Conservation (phyloP, 345 rosid species). For the Turritis glabra region DNA sequence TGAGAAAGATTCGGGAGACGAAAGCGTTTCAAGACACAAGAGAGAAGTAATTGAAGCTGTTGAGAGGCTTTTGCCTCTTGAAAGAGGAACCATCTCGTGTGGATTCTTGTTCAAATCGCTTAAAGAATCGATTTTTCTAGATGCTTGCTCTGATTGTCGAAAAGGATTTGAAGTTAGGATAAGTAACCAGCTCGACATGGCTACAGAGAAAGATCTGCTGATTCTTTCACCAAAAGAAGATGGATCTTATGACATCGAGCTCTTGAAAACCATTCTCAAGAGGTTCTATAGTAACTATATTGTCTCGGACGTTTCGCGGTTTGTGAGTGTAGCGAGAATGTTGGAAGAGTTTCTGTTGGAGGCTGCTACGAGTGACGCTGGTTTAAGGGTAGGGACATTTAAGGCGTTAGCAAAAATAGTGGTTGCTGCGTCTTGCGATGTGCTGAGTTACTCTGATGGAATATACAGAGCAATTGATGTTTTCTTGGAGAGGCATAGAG, state of each 20-base stretch:
- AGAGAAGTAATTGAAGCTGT: slow-evolving; percentile 61
- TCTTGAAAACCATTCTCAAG: slow-evolving; percentile 59
- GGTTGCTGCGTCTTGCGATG: slow-evolving; percentile 47
- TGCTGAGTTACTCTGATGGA: slow-evolving; percentile 57
- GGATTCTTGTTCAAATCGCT: slow-evolving; percentile 60
- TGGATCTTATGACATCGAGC: slow-evolving; percentile 55
- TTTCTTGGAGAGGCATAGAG: slow-evolving; percentile 61
- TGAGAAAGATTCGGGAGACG: slow-evolving; percentile 25
- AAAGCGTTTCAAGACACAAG: slow-evolving; percentile 40
- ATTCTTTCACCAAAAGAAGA: slow-evolving; percentile 53
- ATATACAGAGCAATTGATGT: slow-evolving; percentile 69
- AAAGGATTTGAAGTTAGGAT: slow-evolving; percentile 72
- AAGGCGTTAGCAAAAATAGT: slow-evolving; percentile 53
- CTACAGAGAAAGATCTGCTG: slow-evolving; percentile 56
- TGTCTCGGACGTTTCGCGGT: slow-evolving; percentile 25
- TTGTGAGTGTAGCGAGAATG: slow-evolving; percentile 56
- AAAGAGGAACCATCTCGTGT: slow-evolving; percentile 57
- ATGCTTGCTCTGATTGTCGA: slow-evolving; percentile 55
- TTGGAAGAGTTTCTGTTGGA: slow-evolving; percentile 64
- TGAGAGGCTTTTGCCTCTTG: slow-evolving; percentile 62
- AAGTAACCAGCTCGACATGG: slow-evolving; percentile 71
- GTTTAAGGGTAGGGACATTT: slow-evolving; percentile 54
- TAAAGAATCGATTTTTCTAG: slow-evolving; percentile 47
- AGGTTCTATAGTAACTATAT: slow-evolving; percentile 50
- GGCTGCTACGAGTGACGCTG: slow-evolving; percentile 54